These are phyloP conservation scores for Hypoxylon lenormandii DNA, from an alignment of 495 filamentous ascomycete genomes.

Conservation along the genomic window DNA sequence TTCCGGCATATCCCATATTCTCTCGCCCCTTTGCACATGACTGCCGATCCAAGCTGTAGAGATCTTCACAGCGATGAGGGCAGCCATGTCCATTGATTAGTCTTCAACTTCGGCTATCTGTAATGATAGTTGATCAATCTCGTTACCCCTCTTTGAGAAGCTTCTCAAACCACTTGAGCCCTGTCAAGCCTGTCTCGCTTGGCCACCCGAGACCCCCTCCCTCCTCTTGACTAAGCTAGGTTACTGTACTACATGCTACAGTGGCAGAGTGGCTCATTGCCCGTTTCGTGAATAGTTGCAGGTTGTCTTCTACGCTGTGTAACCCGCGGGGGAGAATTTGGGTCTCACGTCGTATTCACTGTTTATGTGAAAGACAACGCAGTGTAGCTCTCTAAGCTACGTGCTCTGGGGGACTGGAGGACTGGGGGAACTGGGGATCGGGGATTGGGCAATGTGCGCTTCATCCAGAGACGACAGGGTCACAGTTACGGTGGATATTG, in stretches of 20 bases:
- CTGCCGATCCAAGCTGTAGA: constrained; percentile 40
- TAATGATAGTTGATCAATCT: constrained; percentile 44
- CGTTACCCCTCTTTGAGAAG: constrained; percentile 40
- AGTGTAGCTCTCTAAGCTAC: constrained; percentile 39
- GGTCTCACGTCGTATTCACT: constrained; percentile 40
- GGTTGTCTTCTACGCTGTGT: constrained; percentile 39
- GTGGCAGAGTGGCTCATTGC: constrained; percentile 40
- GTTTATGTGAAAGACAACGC: constrained; percentile 31
- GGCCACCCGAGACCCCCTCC: constrained; percentile 12
- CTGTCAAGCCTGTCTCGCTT: constrained; percentile 34
- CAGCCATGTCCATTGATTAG: constrained; percentile 37
- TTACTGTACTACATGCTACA: constrained; percentile 30
- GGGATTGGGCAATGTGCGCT: constrained; percentile 4
- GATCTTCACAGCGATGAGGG: constrained; percentile 27
- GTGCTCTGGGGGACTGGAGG: constrained; percentile 6
- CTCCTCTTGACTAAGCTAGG: constrained; percentile 8
- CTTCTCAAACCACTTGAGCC: constrained; percentile 9
- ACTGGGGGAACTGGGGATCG: too few relatives aligned
- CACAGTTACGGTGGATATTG: constrained; percentile 7
- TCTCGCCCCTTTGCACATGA: constrained; percentile 24
- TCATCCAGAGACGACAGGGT: constrained; percentile 23
- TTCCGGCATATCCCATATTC: constrained; percentile 14
- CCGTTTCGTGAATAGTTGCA: constrained; percentile 43
- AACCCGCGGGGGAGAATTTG: constrained; percentile 31
- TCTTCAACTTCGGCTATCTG: constrained; percentile 41